Evolutionary conservation across 768 basidiomycete genomes (phyloP).

Genomic region (Termitomyces sp.): DNA sequence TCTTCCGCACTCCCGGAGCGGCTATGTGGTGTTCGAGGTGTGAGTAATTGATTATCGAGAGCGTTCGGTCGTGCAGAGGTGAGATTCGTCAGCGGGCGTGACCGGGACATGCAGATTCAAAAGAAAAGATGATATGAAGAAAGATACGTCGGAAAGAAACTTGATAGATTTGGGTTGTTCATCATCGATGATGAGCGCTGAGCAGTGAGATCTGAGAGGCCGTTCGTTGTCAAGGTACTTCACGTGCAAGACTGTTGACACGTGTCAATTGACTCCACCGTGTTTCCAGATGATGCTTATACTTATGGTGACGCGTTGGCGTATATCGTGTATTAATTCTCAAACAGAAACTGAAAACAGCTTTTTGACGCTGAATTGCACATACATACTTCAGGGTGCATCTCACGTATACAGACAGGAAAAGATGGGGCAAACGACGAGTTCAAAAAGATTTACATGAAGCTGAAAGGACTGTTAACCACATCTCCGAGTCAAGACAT

Average conservation of each 20-base stretch:
- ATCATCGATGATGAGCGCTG: not conserved
- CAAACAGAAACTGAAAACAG: too few species aligned
- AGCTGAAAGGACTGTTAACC: not conserved
- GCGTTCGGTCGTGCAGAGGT: conserved; percentile 28
- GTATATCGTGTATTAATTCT: not conserved
- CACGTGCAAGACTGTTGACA: not conserved
- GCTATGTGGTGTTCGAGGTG: conserved; percentile 63
- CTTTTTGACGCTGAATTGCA: too few species aligned
- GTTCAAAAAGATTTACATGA: not conserved
- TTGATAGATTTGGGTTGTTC: not conserved
- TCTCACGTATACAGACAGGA: too few species aligned
- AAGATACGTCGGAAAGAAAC: not conserved
- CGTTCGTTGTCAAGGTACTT: not conserved
- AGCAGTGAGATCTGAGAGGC: too few species aligned
- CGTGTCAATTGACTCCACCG: too few species aligned
- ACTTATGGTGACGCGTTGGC: not conserved
- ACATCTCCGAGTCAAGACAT: not conserved
- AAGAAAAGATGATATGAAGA: not conserved
- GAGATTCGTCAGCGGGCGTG: conserved; percentile 34
- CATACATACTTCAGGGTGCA: not conserved
- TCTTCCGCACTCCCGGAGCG: conserved; percentile 57
- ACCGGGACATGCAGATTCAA: conserved; percentile 31
- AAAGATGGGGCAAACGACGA: not conserved
- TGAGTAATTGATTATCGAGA: conserved; percentile 36
- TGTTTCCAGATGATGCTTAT: not conserved